Evolutionary conservation across 139 green algal species (phyloP), one percentile per base, ranked within the genome.

Genomic region (Astrephomene gubernaculifera): DNA sequence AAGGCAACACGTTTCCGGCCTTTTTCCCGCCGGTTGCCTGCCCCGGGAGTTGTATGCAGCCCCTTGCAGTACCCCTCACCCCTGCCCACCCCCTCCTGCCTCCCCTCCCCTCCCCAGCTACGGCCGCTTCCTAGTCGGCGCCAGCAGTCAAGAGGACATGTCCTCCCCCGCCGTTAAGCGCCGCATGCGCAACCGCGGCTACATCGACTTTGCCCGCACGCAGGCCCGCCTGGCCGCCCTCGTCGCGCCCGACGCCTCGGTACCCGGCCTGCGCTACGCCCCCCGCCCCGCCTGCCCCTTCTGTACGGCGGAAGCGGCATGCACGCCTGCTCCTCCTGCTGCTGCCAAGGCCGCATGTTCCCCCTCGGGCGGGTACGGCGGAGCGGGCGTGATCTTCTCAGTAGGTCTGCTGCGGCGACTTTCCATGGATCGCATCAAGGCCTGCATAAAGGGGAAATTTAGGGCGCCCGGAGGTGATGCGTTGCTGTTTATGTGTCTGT

Each of bases 401-500:
- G 79, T 85, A 33, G 79, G 79, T 10, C 41, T 85, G 79, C 79
- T 85, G 45, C 63, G 64, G 9, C 63, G 64, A 33, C 63, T 76
- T 44, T 1, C 44, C 1, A 4, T 35, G 10, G 64, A 53, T 21
- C 43, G 31, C 9, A 67, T 75, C 33, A 64, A 64, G 31, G n/a
- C 7, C 31, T 75, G 79, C 64, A 49, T 61, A 31, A 33, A 68
- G 64, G 22, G 35, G 9, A 70, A 74, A 1, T 45, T 68, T 22
- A 25, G 27, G 27, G 79, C 79, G 8, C 33, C 63, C 4, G 79
- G 79, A 10, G 79, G 79, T 44, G 79, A 85, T 36, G 64, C 38
- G n/a, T 49, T 85, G 63, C 79, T 85, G 45, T 57, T 33, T 12
- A 12, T 44, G n/a, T 84, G 78, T 44, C 63, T 84, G 78, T 84